Conservation (phyloP, 2,329 filamentous ascomycete genomes). For the Ceratocystis cacaofunesta region DNA sequence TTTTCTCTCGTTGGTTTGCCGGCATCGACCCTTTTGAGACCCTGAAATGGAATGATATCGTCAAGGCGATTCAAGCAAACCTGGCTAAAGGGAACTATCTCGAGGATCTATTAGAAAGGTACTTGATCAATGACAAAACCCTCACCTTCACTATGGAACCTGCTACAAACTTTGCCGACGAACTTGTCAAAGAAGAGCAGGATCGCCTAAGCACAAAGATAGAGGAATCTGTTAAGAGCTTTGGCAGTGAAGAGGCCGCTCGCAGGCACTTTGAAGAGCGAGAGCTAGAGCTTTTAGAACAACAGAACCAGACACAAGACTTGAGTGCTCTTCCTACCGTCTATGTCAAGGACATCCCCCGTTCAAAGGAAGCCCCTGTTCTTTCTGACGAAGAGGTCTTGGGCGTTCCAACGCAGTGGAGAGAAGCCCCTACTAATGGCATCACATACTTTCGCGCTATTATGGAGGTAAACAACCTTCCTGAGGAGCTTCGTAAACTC, state of each 20-base stretch:
- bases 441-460: conserved; percentile 91
- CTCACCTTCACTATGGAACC: conserved; percentile 92
- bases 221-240: conserved; percentile 48
- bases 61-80: conserved; percentile 64
- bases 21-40: conserved; percentile 85
- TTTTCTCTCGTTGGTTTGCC: conserved; percentile 90
- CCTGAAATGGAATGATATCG: conserved; percentile 79
- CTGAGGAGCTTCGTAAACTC: conserved; percentile 68
- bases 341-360: conserved; percentile 75
- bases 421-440: conserved; percentile 84
- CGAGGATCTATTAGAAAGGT: conserved; percentile 74
- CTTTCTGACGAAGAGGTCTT: conserved; percentile 51
- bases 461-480: conserved; percentile 62
- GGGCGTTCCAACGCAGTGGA: conserved; percentile 66
- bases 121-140: conserved; percentile 72
- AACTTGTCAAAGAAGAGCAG: conserved; percentile 63
- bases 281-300: conserved; percentile 63
- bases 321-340: conserved; percentile 79
- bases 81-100: conserved; percentile 67
- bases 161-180: conserved; percentile 56
- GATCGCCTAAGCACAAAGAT: conserved; percentile 62
- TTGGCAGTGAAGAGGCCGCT: conserved; percentile 57
- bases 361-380: conserved; percentile 47
- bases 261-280: conserved; percentile 57
- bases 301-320: conserved; percentile 75